phyloP scores from a whole-genome alignment of 2,329 filamentous ascomycete species.

The Penicillium sclerotigenum region DNA sequence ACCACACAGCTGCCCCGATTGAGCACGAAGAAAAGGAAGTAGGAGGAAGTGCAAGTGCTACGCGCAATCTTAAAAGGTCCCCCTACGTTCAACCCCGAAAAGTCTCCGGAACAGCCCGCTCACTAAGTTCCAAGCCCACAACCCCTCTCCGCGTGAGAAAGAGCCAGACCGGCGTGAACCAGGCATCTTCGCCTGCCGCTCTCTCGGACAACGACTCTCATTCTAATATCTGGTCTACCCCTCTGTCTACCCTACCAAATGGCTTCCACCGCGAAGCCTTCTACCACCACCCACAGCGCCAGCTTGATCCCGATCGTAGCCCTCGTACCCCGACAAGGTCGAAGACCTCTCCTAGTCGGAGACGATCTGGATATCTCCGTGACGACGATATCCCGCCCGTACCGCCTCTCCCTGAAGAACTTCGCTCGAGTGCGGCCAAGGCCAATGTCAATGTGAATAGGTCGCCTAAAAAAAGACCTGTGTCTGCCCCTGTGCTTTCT shows the following conservation, averaged over 20 bases:
- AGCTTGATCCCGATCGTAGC: constrained; percentile 22
- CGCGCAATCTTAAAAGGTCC: constrained; percentile 15
- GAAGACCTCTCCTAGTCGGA: constrained; percentile 16
- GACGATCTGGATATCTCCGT: constrained; percentile 9
- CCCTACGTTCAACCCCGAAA: constrained; percentile 19
- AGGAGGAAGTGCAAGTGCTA: background rate
- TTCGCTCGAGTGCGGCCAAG: constrained; percentile 30
- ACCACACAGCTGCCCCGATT: constrained; percentile 1
- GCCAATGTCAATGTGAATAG: constrained; percentile 23
- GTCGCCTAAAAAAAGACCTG: constrained; percentile 23
- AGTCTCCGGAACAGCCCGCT: constrained; percentile 18
- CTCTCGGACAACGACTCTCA: background rate
- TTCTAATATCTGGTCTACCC: constrained; percentile 11
- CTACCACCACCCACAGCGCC: constrained; percentile 23
- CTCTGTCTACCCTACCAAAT: constrained; percentile 10
- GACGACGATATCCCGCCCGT: constrained; percentile 41
- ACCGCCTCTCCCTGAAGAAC: constrained; percentile 39
- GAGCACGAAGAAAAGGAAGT: constrained; percentile 6
- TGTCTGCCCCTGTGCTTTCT: constrained; percentile 6
- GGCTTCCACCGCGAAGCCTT: constrained; percentile 11
- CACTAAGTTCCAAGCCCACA: constrained; percentile 22
- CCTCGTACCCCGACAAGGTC: constrained; percentile 17
- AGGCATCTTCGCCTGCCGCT: background rate
- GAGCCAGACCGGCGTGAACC: constrained; percentile 20
- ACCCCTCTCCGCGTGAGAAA: constrained; percentile 25